Conservation (phyloP, 257 asterid genomes). For the Primulina eburnea region DNA sequence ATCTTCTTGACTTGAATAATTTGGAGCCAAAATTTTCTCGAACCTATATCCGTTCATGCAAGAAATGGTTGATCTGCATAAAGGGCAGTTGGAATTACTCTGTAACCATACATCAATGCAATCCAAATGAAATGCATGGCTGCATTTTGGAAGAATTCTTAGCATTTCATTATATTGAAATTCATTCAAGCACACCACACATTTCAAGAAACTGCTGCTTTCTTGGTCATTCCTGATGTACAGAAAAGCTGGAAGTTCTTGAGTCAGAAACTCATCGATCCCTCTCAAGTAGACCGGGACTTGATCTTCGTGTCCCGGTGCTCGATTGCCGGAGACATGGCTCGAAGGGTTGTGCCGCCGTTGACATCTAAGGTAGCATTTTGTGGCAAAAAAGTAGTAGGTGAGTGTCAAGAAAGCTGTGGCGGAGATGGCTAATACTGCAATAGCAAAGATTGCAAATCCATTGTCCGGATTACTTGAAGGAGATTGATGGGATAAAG, state of each 20-base stretch:
- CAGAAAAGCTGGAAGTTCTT: slow-evolving; percentile 34
- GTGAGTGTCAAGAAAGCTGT: slow-evolving; percentile 34
- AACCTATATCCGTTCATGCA: slow-evolving; percentile 21
- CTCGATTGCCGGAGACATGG: slow-evolving; percentile 23
- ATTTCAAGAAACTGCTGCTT: slow-evolving; percentile 25
- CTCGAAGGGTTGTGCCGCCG: slow-evolving; percentile 32
- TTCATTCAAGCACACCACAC: slow-evolving; percentile 44
- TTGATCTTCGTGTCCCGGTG: slow-evolving; percentile 24
- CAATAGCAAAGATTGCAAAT: slow-evolving; percentile 41
- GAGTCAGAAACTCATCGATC: slow-evolving; percentile 37
- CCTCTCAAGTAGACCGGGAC: slow-evolving; percentile 35
- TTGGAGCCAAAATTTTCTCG: slow-evolving; percentile 30
- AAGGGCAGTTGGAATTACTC: slow-evolving; percentile 41
- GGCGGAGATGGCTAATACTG: slow-evolving; percentile 39
- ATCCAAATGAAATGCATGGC: slow-evolving; percentile 40
- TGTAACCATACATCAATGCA: slow-evolving; percentile 49
- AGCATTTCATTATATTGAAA: slow-evolving; percentile 43
- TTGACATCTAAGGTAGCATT: slow-evolving; percentile 39
- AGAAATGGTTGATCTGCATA: slow-evolving; percentile 40
- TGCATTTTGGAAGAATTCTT: slow-evolving; percentile 38
- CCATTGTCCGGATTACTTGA: slow-evolving; percentile 24
- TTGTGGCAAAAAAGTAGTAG: slow-evolving; percentile 35
- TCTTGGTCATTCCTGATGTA: slow-evolving; percentile 24
- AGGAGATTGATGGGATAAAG: slow-evolving; percentile 21
- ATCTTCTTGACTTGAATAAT: slow-evolving; percentile 40